Conservation (phyloP, 2,329 filamentous ascomycete genomes). For the Truncatella angustata region DNA sequence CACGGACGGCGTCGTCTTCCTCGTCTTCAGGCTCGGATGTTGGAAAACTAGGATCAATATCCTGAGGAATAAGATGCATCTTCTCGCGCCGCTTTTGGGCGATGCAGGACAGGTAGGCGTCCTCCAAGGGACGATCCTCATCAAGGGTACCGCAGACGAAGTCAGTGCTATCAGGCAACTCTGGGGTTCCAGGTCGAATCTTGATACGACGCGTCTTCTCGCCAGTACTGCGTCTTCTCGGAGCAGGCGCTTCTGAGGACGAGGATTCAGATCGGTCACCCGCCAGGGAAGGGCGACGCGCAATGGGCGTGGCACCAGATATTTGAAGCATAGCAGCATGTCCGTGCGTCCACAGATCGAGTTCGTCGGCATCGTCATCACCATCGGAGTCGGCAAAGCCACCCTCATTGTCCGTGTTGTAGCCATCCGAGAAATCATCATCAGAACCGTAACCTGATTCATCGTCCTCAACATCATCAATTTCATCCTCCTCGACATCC, state of each 20-base stretch:
- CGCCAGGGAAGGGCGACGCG: constrained; percentile 38
- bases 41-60: constrained; percentile 96
- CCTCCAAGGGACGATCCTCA: constrained; percentile 91
- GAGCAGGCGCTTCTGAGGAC: constrained; percentile 39
- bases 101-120: constrained; percentile 83
- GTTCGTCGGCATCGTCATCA: constrained; percentile 66
- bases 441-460: constrained; percentile 63
- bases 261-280: constrained; percentile 62
- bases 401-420: constrained; percentile 71
- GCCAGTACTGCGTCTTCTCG: constrained; percentile 27
- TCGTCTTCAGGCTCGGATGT: constrained; percentile 89
- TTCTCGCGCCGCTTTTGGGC: constrained; percentile 80
- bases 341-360: constrained; percentile 55
- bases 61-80: constrained; percentile 83
- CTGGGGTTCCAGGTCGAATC: constrained; percentile 69
- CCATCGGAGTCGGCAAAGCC: constrained; percentile 70
- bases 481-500: constrained; percentile 47
- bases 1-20: constrained; percentile 58
- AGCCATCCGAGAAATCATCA: constrained; percentile 60
- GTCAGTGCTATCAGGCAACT: constrained; percentile 94
- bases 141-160: constrained; percentile 98
- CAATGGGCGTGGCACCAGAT: constrained; percentile 32
- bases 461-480: constrained; percentile 52
- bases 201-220: constrained; percentile 42
- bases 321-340: constrained; percentile 37